Percentiles rank a stretch among this genome's conserved stretches.
phyloP scores from a whole-genome alignment of 2,329 filamentous ascomycete species.

The Cladosporium sp. region DNA sequence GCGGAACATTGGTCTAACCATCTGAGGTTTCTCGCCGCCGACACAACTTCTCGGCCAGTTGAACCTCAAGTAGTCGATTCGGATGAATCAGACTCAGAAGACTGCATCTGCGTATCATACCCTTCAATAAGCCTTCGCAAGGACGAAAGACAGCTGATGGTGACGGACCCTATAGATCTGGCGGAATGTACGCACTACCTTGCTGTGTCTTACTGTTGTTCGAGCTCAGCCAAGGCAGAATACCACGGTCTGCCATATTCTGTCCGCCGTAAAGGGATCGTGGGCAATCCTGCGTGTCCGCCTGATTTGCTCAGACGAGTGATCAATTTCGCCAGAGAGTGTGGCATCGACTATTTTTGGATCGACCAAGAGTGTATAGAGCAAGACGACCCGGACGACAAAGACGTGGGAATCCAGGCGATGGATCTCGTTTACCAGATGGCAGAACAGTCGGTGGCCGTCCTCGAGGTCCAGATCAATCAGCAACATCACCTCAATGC shows the following conservation, averaged over 20 bases:
- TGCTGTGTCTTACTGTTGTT: constrained; percentile 22
- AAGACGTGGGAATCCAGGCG: constrained; percentile 22
- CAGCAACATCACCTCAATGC: constrained; percentile 30
- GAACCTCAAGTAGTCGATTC: neutral
- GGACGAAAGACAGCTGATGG: neutral
- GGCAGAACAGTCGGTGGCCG: constrained; percentile 16
- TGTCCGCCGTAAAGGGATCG: neutral
- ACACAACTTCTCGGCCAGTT: neutral
- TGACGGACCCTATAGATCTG: constrained; percentile 10
- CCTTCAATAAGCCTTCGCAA: neutral
- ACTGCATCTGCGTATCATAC: neutral
- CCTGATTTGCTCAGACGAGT: constrained; percentile 17
- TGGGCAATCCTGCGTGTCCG: neutral
- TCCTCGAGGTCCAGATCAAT: constrained; percentile 23
- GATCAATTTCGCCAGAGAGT: constrained; percentile 15
- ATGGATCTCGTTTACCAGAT: constrained; percentile 27
- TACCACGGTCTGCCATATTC: neutral
- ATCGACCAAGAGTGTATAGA: constrained; percentile 27
- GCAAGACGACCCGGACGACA: constrained; percentile 21
- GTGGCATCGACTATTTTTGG: constrained; percentile 22
- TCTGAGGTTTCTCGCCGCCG: neutral
- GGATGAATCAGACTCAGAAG: neutral
- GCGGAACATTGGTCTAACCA: neutral
- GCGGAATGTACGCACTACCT: constrained; percentile 17
- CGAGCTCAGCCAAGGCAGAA: constrained; percentile 1